Conservation (phyloP, 2,329 filamentous ascomycete species). For the Pyrenochaeta sp. region DNA sequence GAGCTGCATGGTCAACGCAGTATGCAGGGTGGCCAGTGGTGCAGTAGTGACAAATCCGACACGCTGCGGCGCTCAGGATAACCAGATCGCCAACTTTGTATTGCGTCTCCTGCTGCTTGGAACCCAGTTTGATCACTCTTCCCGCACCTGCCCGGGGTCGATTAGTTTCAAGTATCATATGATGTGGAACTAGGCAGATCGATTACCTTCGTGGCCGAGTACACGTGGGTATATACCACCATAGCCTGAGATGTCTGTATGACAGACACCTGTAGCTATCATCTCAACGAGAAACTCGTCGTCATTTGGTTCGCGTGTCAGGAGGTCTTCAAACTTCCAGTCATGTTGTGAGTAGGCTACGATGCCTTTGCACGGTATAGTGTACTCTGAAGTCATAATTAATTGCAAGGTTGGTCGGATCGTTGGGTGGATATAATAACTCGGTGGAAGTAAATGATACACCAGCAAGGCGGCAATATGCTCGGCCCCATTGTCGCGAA, state of each 20-base stretch:
- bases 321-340: conserved; percentile 20
- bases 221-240: conserved; percentile 54
- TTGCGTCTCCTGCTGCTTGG: conserved; percentile 43
- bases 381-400: conserved; percentile 3
- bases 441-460: no score
- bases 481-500: no score
- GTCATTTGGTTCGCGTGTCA: conserved; percentile 43
- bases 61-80: conserved; percentile 59
- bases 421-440: no score
- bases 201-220: conserved; percentile 61
- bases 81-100: conserved; percentile 57
- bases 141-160: conserved; percentile 49
- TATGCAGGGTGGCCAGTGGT: conserved; percentile 56
- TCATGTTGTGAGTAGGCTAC: conserved; percentile 22
- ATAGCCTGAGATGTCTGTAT: conserved; percentile 57
- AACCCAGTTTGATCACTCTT: conserved; percentile 57
- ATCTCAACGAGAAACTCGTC: conserved; percentile 64
- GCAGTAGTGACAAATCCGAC: conserved; percentile 58
- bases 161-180: neutral
- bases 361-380: conserved; percentile 22
- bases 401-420: no score
- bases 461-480: no score
- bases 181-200: neutral
- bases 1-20: conserved; percentile 53
- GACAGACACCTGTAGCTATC: conserved; percentile 64